These are phyloP conservation scores for Pulicaria dysenterica DNA, from an alignment of 129 eudicot species.

Conservation along the genomic window DNA sequence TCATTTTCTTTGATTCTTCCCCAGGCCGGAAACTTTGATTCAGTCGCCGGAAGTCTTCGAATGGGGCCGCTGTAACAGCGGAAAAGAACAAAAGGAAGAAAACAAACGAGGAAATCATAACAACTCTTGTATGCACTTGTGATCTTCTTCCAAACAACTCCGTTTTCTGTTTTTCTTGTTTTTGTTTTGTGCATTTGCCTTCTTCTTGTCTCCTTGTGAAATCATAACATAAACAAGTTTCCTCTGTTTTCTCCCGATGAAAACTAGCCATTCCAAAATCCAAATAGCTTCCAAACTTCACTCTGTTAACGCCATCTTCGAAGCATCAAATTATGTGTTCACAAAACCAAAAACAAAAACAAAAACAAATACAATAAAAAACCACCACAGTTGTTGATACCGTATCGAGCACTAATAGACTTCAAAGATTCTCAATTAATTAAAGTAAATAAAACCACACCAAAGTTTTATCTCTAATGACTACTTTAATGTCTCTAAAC, in stretches of 20 bases:
- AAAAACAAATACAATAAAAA: conserved; percentile 26
- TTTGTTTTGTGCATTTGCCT: conserved; percentile 43
- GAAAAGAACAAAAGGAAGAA: conserved; percentile 50
- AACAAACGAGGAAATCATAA: conserved; percentile 62
- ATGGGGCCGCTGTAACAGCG: conserved; percentile 36
- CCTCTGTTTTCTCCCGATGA: conserved; percentile 38
- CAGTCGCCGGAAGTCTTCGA: conserved; percentile 30
- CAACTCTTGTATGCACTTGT: conserved; percentile 43
- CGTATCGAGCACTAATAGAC: no score
- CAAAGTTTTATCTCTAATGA: no score
- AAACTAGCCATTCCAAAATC: conserved; percentile 25
- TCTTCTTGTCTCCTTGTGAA: conserved; percentile 53
- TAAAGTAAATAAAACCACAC: no score
- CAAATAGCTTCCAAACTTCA: conserved; percentile 29
- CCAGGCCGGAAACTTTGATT: conserved; percentile 50
- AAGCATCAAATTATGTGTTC: conserved; percentile 44
- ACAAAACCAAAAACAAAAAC: conserved; percentile 17
- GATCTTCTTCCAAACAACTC: conserved; percentile 30
- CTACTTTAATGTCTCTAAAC: no score
- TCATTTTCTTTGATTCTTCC: conserved; percentile 64
- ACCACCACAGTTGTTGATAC: background rate
- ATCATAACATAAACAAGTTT: conserved; percentile 33
- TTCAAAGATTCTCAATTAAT: no score
- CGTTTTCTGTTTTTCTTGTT: conserved; percentile 18
- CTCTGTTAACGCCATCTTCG: conserved; percentile 48